Percentiles rank a stretch among this genome's conserved stretches.
Conservation (phyloP, 257 asterid genomes). For the Fraxinus anomala region DNA sequence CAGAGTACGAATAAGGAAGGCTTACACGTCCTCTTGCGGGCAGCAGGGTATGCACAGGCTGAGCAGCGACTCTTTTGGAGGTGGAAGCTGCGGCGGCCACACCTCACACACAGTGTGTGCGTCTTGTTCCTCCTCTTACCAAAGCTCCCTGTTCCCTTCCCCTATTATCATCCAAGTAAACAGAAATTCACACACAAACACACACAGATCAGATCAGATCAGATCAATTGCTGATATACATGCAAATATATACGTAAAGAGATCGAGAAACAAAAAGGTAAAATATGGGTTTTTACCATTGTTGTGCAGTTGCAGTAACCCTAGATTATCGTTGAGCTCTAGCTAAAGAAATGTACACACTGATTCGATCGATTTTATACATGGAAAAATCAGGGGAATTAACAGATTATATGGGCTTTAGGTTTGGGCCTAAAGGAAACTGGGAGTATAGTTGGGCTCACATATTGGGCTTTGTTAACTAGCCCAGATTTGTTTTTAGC, state of each 20-base stretch:
- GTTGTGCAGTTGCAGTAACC: slow-evolving; percentile 32
- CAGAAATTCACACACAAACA: slow-evolving; percentile 36
- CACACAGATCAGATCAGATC: neutral
- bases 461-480: neutral
- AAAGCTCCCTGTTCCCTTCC: slow-evolving; percentile 64
- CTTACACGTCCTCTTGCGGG: slow-evolving; percentile 53
- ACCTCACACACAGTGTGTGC: slow-evolving; percentile 58
- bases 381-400: neutral
- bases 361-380: neutral
- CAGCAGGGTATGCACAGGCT: slow-evolving; percentile 63
- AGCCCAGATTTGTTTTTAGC: too few relatives aligned
- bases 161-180: slow-evolving; percentile 29
- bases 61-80: slow-evolving; percentile 64
- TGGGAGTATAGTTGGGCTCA: neutral
- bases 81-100: slow-evolving; percentile 62
- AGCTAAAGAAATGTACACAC: neutral
- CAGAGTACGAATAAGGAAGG: neutral
- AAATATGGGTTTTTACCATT: slow-evolving; percentile 30
- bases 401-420: neutral
- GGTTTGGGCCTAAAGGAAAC: neutral
- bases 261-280: neutral
- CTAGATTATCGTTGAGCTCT: slow-evolving; percentile 17
- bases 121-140: slow-evolving; percentile 64
- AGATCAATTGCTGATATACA: neutral
- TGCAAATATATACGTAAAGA: neutral